Conservation (phyloP, 805 yeast genomes). For the Phaffomyces opuntiae region DNA sequence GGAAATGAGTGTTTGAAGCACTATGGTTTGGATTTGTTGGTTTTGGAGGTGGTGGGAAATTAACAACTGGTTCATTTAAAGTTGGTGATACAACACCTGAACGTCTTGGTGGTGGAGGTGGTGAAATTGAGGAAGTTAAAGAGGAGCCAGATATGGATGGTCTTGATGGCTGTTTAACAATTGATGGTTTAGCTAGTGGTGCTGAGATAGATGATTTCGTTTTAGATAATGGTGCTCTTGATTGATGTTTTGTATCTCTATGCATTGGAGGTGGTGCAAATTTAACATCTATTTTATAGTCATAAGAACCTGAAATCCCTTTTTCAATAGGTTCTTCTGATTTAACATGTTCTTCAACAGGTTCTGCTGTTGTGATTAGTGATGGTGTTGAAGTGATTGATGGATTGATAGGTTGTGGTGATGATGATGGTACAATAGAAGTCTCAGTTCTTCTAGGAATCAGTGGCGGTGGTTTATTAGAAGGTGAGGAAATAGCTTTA, state of each 20-base stretch:
- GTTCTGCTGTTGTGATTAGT: neutral
- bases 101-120: slow-evolving; percentile 2
- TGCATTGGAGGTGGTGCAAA: slow-evolving; percentile 31
- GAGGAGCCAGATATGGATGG: too few relatives aligned
- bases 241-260: slow-evolving; percentile 1
- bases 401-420: neutral
- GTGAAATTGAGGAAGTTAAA: too few relatives aligned
- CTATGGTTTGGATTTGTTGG: neutral
- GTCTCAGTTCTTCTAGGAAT: neutral
- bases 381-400: neutral
- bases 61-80: slow-evolving; percentile 4
- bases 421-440: neutral
- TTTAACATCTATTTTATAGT: slow-evolving; percentile 25
- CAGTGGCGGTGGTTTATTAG: neutral
- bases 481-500: neutral
- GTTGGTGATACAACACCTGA: neutral
- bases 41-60: slow-evolving; percentile 21
- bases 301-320: slow-evolving; percentile 29
- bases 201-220: neutral
- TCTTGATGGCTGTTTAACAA: too few relatives aligned
- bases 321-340: slow-evolving; percentile 12
- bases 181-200: neutral
- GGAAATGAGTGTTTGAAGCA: neutral
- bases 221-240: neutral
- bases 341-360: slow-evolving; percentile 3